Evolutionary conservation across 2,329 filamentous ascomycete species (phyloP), one percentile per base, ranked within the genome.

Genomic region (Aspergillaceae sp.): DNA sequence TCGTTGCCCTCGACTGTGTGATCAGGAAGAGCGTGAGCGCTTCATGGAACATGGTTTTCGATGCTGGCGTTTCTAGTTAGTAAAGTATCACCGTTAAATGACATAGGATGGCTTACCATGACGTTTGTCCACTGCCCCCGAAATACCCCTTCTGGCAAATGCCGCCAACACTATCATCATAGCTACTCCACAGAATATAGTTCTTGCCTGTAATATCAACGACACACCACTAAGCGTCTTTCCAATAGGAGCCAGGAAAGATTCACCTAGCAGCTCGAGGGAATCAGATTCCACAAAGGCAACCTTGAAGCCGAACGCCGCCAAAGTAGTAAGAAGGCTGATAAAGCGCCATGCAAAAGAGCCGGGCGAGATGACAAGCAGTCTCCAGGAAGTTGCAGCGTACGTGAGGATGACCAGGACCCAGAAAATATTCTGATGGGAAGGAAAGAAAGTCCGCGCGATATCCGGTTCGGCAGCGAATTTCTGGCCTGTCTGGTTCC

Each of bases 401-500:
- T 96, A 96, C 1, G 84, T 82, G 8, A 76, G 63, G 35, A 81
- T 72, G 26, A 94, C 75, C 7, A 94, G 67, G 2, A 66, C 55
- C 92, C 92, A 98, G 3, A 98, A 77, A 0, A 86, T 60, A 29
- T 73, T 64, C 2, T 82, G 81, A 47, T 87, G 77, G 0, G 76
- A 70, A 10, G 76, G 70, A 45, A 94, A 72, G 59, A 87, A 84
- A 4, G 67, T 72, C 48, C 84, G 87, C 51, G 86, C 86, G 40
- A 97, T 86, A 59, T 97, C 92, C 28, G 88, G 81, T 35, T 84
- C 85, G n/a, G 90, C 90, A 1, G 92, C 85, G 57, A 88, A 90
- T 65, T 98, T 98, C 62, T 97, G 91, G 4, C 92, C 92, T 0
- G 92, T 97, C 65, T 97, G 92, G 60, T 97, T 97, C 91, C 91